phyloP scores from a whole-genome alignment of 495 filamentous ascomycete species.

The Lindgomyces ingoldianus region DNA sequence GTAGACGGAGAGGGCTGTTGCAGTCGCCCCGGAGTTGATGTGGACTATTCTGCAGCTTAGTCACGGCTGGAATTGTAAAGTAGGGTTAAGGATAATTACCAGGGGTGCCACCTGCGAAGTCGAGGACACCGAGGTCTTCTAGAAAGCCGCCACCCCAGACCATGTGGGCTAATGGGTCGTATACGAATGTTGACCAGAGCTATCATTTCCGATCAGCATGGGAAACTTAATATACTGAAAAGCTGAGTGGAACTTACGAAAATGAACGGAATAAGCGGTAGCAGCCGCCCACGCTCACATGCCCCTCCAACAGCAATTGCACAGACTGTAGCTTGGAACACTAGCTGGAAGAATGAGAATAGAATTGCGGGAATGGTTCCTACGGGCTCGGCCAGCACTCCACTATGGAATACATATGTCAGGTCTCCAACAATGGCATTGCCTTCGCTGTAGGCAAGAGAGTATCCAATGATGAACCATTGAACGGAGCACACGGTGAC shows the following conservation, averaged over 20 bases:
- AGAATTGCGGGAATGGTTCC: conserved; percentile 41
- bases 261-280: conserved; percentile 36
- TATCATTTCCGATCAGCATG: conserved; percentile 11
- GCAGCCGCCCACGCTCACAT: conserved; percentile 35
- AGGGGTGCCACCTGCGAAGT: conserved; percentile 53
- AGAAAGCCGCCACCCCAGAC: conserved; percentile 50
- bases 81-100: not conserved
- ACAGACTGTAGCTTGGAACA: conserved; percentile 40
- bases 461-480: conserved; percentile 52
- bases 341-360: conserved; percentile 40
- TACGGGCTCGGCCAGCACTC: conserved; percentile 48
- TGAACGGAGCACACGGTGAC: conserved; percentile 51
- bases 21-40: conserved; percentile 51
- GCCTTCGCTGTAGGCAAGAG: conserved; percentile 48
- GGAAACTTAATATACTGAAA: not conserved
- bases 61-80: not conserved
- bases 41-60: conserved; percentile 39
- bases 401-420: conserved; percentile 46
- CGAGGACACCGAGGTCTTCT: conserved; percentile 46
- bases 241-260: conserved; percentile 37
- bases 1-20: conserved; percentile 48
- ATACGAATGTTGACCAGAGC: conserved; percentile 53
- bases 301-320: conserved; percentile 39
- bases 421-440: conserved; percentile 47
- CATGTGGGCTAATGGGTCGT: conserved; percentile 51